Percentiles rank a stretch among this genome's conserved stretches.
Evolutionary conservation across 2,329 filamentous ascomycete species (phyloP).

Genomic region (Cordyceps militaris): DNA sequence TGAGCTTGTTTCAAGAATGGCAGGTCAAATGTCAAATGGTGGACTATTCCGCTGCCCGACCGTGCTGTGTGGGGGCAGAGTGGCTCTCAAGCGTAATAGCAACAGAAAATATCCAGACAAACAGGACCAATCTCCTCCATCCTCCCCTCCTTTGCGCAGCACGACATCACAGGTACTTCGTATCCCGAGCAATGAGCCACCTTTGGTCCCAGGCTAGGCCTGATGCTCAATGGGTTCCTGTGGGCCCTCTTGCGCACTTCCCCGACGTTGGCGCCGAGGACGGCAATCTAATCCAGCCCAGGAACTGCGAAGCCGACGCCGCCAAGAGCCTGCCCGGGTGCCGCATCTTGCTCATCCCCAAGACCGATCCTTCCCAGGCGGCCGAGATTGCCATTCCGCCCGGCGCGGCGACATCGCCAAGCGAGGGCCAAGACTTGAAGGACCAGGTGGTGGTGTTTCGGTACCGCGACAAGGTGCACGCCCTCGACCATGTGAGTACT

Average conservation of each 20-base stretch:
- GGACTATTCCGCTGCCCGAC: background rate
- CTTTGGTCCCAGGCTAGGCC: slow-evolving; percentile 19
- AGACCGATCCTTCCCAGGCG: slow-evolving; percentile 29
- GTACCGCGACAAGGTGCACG: slow-evolving; percentile 57
- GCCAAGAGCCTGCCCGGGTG: slow-evolving; percentile 43
- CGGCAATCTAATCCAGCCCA: slow-evolving; percentile 30
- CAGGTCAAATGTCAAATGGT: background rate
- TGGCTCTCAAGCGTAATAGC: background rate
- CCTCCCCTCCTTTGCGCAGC: background rate
- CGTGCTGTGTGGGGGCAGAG: background rate
- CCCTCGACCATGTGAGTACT: slow-evolving; percentile 59
- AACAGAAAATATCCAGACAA: background rate
- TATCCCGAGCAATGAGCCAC: slow-evolving; percentile 17
- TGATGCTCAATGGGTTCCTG: slow-evolving; percentile 42
- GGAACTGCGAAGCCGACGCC: slow-evolving; percentile 28
- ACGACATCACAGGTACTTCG: background rate
- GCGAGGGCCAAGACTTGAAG: slow-evolving; percentile 32
- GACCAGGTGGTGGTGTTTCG: slow-evolving; percentile 61
- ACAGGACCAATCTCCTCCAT: background rate
- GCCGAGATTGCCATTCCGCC: slow-evolving; percentile 30
- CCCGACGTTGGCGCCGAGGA: slow-evolving; percentile 42
- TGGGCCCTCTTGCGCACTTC: slow-evolving; percentile 48
- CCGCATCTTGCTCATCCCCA: slow-evolving; percentile 49
- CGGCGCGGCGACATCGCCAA: slow-evolving; percentile 23
- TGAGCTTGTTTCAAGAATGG: background rate